These are phyloP conservation scores for Mucor indicus DNA, from an alignment of 371 early-diverging fungal genomes.

Conservation along the genomic window DNA sequence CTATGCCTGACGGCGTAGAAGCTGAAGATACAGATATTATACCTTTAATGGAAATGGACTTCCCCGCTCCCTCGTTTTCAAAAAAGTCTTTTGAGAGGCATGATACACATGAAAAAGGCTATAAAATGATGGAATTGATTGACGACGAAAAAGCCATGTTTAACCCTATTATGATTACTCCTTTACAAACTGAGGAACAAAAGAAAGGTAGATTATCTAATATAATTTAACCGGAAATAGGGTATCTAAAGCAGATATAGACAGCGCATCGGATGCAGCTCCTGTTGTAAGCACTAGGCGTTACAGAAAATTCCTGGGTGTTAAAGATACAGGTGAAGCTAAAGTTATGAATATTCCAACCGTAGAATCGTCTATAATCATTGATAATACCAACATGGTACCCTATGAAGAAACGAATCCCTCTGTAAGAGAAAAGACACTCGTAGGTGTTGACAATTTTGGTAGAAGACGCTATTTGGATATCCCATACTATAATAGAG, in stretches of 20 bases:
- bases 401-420: too few species aligned
- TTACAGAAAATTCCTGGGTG: background rate
- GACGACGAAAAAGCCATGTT: too few species aligned
- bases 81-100: background rate
- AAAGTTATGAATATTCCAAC: background rate
- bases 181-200: slow-evolving; percentile 1
- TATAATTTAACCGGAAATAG: background rate
- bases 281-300: background rate
- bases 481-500: slow-evolving; percentile 14
- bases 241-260: background rate
- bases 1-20: slow-evolving; percentile 4
- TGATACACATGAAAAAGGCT: too few species aligned
- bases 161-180: background rate
- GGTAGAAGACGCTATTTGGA: slow-evolving; percentile 10
- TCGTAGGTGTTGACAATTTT: slow-evolving; percentile 10
- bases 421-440: background rate
- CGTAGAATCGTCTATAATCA: too few species aligned
- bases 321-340: background rate
- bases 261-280: background rate
- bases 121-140: too few species aligned
- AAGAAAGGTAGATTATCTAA: too few species aligned
- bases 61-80: background rate
- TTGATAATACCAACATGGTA: too few species aligned
- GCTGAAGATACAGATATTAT: slow-evolving; percentile 1
- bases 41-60: background rate